phyloP scores from a whole-genome alignment of 306 rosid genomes.

The Inga oerstediana region DNA sequence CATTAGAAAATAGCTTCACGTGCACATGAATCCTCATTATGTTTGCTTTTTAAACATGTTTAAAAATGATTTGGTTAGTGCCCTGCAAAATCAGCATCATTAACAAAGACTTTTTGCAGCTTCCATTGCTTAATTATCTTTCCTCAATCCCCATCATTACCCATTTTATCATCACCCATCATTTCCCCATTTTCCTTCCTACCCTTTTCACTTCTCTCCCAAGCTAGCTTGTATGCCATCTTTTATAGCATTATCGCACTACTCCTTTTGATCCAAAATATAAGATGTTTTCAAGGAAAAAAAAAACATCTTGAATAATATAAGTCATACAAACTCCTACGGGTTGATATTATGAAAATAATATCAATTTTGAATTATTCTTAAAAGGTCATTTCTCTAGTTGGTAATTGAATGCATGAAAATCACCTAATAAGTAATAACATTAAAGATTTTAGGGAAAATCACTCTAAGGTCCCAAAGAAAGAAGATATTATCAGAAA shows the following conservation, averaged over 20 bases:
- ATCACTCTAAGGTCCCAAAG: too few relatives aligned
- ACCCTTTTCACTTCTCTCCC: neutral
- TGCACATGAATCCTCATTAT: neutral
- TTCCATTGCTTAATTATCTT: neutral
- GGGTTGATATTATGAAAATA: too few relatives aligned
- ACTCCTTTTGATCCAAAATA: too few relatives aligned
- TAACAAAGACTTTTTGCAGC: neutral
- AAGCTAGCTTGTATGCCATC: too few relatives aligned
- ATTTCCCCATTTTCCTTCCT: neutral
- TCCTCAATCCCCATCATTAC: neutral
- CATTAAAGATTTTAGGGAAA: too few relatives aligned
- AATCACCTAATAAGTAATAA: neutral
- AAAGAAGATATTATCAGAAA: too few relatives aligned
- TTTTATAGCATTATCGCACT: too few relatives aligned
- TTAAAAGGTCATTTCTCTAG: too few relatives aligned
- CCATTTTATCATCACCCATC: neutral
- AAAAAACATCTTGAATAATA: too few relatives aligned
- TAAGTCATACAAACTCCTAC: too few relatives aligned
- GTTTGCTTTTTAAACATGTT: neutral
- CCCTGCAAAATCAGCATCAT: neutral
- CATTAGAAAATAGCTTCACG: neutral
- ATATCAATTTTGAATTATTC: neutral
- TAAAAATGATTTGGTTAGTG: neutral
- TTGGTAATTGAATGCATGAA: too few relatives aligned
- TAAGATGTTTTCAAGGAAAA: too few relatives aligned